Base-by-base conservation (phyloP, 176 grass and related monocot species). In the Zoysia japonica region DNA sequence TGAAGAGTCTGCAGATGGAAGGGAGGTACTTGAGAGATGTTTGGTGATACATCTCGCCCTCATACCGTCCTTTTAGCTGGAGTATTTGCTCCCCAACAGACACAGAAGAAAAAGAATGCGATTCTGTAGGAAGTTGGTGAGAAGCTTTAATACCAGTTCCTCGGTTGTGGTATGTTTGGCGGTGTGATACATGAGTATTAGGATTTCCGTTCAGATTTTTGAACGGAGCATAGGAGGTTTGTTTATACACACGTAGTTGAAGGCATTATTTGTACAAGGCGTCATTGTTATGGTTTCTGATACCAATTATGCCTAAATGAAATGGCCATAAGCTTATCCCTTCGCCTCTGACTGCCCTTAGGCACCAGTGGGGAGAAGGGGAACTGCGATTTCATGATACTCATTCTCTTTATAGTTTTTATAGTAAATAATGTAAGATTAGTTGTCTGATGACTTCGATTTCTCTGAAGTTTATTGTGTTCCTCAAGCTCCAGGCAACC, bases 1-100 rank as follows among this genome's bases (percentile, higher is more conserved):
- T 98, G 83, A 98, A 98, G 84, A 91, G 17, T 72, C 78, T 98
- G 68, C 96, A 94, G 61, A 95, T 72, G 81, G 92, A 94, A 83
- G 96, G 92, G 77, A 90, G 96, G 47, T 98, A 98, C 70, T 83
- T 98, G 67, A 90, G 96, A 79, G 96, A 98, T 84, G 96, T 94
- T 15, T 94, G 96, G 96, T 98, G 62, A 90, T 46, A 54, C 50
- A 49, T 5, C 12, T 14, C 8, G 5, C 10, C 15, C 9, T 70
- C 41, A 4, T 9, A 44, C 8, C 49, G 68, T 41, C 47, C 15
- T 68, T 20, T 60, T 9, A 54, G 35, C 17, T 71, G 46, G 7
- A 49, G 36, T 60, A 9, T 19, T 60, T 28, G 46, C 16, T 40
- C 9, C 61, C 13, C 40, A 5, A 35, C 41, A 47, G 65, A 85